A percentile compares a stretch with the other conserved stretches of the same genome.
These are phyloP conservation scores for Alternaria sp. DNA, from an alignment of 2,329 filamentous ascomycete genomes.

Conservation along the genomic window DNA sequence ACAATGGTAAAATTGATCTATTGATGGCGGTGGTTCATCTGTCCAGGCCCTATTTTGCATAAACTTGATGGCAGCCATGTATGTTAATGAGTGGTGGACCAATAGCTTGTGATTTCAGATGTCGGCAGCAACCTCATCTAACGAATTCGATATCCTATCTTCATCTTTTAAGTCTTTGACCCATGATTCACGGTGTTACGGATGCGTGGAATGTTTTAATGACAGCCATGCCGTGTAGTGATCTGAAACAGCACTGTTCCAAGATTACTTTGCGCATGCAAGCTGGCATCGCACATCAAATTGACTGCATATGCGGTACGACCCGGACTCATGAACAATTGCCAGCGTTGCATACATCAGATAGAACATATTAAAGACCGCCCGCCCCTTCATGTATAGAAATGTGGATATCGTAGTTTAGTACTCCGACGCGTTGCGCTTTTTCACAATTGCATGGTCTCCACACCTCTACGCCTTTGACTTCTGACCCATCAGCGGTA, in stretches of 20 bases:
- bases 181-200: neutral
- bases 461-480: neutral
- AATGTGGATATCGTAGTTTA: neutral
- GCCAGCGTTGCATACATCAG: neutral
- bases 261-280: neutral
- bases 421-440: neutral
- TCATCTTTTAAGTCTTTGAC: neutral
- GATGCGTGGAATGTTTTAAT: neutral
- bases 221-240: neutral
- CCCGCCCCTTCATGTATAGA: neutral
- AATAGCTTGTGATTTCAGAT: too few relatives aligned
- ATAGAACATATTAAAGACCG: too few relatives aligned
- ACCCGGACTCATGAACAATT: neutral
- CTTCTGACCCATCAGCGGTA: slow-evolving; percentile 26
- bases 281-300: neutral
- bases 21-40: neutral
- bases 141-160: too few relatives aligned
- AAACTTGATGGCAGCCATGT: neutral
- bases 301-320: neutral
- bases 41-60: too few relatives aligned
- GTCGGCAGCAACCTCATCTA: too few relatives aligned
- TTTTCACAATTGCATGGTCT: neutral
- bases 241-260: neutral
- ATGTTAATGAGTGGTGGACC: too few relatives aligned
- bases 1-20: neutral